These are phyloP conservation scores for Pythium aphanidermatum DNA, from an alignment of 352 stramenopile genomes.

Conservation along the genomic window DNA sequence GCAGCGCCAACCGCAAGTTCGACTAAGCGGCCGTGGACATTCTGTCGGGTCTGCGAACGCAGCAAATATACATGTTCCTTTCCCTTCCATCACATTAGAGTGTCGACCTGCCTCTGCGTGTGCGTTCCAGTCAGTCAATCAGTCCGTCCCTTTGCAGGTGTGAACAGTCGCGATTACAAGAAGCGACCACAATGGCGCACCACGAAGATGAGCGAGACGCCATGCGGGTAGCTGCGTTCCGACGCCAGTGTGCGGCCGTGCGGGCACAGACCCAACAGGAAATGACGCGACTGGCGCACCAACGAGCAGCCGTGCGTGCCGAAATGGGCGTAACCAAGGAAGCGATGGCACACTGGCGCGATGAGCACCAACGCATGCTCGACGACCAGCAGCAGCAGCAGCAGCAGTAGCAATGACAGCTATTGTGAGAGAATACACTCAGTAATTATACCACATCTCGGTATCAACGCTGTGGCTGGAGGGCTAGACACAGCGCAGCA, in stretches of 20 bases:
- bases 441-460: too few species aligned
- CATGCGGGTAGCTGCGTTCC: neutral
- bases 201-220: too few species aligned
- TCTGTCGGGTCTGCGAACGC: neutral
- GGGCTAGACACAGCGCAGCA: too few species aligned
- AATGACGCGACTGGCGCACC: slow-evolving; percentile 19
- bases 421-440: neutral
- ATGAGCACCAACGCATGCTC: slow-evolving; percentile 32
- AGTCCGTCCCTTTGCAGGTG: too few species aligned
- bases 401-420: neutral
- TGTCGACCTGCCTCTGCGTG: too few species aligned
- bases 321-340: slow-evolving; percentile 22
- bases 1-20: slow-evolving; percentile 43
- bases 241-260: neutral
- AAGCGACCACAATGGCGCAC: too few species aligned
- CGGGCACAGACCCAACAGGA: slow-evolving; percentile 22
- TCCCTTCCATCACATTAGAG: too few species aligned
- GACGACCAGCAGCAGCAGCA: slow-evolving; percentile 1
- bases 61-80: too few species aligned
- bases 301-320: slow-evolving; percentile 13
- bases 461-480: too few species aligned
- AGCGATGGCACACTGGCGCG: slow-evolving; percentile 30
- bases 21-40: slow-evolving; percentile 25
- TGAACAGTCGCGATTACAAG: too few species aligned
- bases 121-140: too few species aligned